phyloP scores from a whole-genome alignment of 257 asterid genomes.

The Przewalskia tangutica region DNA sequence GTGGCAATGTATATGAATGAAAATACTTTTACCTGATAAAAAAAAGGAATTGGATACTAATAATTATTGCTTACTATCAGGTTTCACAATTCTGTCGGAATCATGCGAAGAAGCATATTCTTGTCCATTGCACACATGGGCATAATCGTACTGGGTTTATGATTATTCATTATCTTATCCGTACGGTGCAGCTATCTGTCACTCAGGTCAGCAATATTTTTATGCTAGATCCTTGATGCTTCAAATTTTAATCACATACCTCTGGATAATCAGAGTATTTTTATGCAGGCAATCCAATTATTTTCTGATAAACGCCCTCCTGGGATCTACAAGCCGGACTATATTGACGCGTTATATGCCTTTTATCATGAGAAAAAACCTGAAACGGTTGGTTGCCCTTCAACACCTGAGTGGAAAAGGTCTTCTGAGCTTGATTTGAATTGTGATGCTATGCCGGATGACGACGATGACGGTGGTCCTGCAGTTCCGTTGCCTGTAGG shows the following conservation, averaged over 20 bases:
- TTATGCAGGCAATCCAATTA: conserved; percentile 60
- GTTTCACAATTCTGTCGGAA: conserved; percentile 77
- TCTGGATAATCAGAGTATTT: not conserved
- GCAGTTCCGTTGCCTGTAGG: conserved; percentile 48
- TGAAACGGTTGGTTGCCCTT: conserved; percentile 65
- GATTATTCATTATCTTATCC: conserved; percentile 91
- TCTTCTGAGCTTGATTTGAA: conserved; percentile 86
- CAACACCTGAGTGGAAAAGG: conserved; percentile 88
- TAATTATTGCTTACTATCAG: conserved; percentile 21
- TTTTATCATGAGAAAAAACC: conserved; percentile 91
- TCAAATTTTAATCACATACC: not conserved
- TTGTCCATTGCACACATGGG: conserved; percentile 97
- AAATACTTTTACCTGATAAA: no score
- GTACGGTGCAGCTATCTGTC: conserved; percentile 59
- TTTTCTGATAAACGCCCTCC: conserved; percentile 94
- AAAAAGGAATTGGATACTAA: not conserved
- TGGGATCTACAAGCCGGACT: conserved; percentile 89
- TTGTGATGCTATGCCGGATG: conserved; percentile 89
- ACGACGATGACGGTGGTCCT: conserved; percentile 71
- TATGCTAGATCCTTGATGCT: not conserved
- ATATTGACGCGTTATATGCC: conserved; percentile 68
- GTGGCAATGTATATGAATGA: no score
- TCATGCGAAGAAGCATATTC: conserved; percentile 55
- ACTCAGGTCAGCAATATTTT: conserved; percentile 49
- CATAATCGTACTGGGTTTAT: conserved; percentile 95